These are phyloP conservation scores for Iberis amara DNA, from an alignment of 441 rosid genomes.

Conservation along the genomic window DNA sequence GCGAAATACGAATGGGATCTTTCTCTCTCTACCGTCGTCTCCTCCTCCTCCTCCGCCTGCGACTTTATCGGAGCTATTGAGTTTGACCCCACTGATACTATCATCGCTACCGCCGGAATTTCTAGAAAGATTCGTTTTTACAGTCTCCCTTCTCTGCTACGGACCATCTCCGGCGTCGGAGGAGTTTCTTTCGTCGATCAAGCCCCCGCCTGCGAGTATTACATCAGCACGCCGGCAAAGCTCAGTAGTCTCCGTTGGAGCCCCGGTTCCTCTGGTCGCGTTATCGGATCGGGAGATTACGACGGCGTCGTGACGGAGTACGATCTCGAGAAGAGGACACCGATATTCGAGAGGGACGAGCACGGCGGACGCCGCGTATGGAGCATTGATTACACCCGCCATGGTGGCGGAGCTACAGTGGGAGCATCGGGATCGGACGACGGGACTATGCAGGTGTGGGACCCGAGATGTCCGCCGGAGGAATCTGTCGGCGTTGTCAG, in stretches of 20 bases:
- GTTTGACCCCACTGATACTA: constrained; percentile 52
- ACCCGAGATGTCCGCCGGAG: constrained; percentile 51
- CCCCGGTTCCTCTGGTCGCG: constrained; percentile 50
- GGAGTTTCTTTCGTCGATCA: constrained; percentile 41
- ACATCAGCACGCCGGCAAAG: constrained; percentile 76
- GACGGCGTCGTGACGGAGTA: constrained; percentile 88
- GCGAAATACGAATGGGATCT: constrained; percentile 67
- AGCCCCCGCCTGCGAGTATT: constrained; percentile 42
- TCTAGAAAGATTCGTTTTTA: constrained; percentile 78
- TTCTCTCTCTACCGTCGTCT: constrained; percentile 48
- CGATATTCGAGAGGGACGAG: constrained; percentile 81
- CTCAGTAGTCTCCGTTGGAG: constrained; percentile 74
- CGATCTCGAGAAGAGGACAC: constrained; percentile 53
- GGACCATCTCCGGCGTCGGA: background rate
- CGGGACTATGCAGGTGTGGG: constrained; percentile 88
- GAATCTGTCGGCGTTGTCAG: constrained; percentile 38
- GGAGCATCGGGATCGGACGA: constrained; percentile 91
- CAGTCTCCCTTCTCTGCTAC: constrained; percentile 31
- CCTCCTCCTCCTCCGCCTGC: constrained; percentile 41
- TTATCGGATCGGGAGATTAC: constrained; percentile 73
- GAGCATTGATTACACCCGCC: constrained; percentile 69
- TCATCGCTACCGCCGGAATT: constrained; percentile 82
- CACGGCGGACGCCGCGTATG: constrained; percentile 85
- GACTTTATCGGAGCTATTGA: constrained; percentile 76
- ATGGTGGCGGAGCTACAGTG: constrained; percentile 29